These are phyloP conservation scores for Lepiota venenata DNA, from an alignment of 768 basidiomycete species.

Conservation along the genomic window DNA sequence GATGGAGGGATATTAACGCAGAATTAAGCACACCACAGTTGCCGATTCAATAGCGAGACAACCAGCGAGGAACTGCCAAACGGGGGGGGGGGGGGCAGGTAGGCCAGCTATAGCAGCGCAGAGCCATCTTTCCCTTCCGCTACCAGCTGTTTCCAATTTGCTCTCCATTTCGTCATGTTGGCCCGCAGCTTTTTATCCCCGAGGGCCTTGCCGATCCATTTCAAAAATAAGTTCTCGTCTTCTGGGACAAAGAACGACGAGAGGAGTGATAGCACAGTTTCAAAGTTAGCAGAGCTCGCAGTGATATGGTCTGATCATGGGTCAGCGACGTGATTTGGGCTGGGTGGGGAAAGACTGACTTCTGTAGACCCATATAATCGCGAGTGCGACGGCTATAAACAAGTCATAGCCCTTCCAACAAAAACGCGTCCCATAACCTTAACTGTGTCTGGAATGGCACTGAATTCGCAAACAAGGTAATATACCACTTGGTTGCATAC, in stretches of 20 bases:
- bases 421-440: conserved; percentile 91
- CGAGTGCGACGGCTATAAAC: conserved; percentile 80
- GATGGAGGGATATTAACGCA: not conserved
- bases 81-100: not conserved
- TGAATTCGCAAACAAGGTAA: conserved; percentile 93
- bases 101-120: conserved; percentile 48
- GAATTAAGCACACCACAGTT: conserved; percentile 4
- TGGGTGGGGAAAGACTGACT: conserved; percentile 43
- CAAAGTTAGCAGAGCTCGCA: conserved; percentile 76
- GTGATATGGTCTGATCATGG: conserved; percentile 72
- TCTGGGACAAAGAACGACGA: conserved; percentile 96
- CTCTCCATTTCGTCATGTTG: conserved; percentile 74
- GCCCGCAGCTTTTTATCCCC: conserved; percentile 62
- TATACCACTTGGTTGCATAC: conserved; percentile 99
- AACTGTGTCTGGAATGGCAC: conserved; percentile 95
- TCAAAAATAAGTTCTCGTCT: conserved; percentile 77
- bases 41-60: not conserved
- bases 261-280: conserved; percentile 85
- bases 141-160: conserved; percentile 75
- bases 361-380: conserved; percentile 88
- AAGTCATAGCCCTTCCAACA: conserved; percentile 89
- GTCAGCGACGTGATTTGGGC: not conserved
- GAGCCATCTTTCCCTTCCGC: conserved; percentile 56
- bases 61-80: not conserved
- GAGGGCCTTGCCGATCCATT: conserved; percentile 71